Conservation (phyloP, 345 rosid species). For the Arabidopsis arenosa region DNA sequence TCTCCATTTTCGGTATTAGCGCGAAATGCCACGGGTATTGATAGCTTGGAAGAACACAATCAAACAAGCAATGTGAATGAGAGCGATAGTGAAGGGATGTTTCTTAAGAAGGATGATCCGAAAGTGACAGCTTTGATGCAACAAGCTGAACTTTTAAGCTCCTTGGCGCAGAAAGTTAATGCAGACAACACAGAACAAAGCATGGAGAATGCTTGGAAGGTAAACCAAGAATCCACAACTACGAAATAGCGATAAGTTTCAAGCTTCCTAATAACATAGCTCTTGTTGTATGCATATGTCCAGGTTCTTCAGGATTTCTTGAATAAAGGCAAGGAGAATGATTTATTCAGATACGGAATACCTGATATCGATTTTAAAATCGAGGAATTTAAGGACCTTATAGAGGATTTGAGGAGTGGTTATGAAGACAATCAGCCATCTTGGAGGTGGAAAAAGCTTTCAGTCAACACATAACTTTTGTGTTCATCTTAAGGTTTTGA, state of each 20-base stretch:
- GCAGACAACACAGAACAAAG: conserved; percentile 80
- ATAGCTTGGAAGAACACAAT: conserved; percentile 46
- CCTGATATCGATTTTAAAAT: conserved; percentile 70
- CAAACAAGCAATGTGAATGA: conserved; percentile 51
- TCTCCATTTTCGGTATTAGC: conserved; percentile 74
- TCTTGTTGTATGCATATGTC: conserved; percentile 38
- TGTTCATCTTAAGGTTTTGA: conserved; percentile 17
- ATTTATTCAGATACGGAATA: conserved; percentile 52
- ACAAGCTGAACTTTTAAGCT: conserved; percentile 90
- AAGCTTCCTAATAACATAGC: conserved; percentile 8
- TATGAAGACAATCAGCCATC: conserved; percentile 65
- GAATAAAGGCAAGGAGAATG: conserved; percentile 58
- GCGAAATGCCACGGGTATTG: conserved; percentile 53
- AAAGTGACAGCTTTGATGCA: conserved; percentile 83
- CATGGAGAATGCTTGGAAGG: conserved; percentile 99
- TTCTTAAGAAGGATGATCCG: conserved; percentile 85
- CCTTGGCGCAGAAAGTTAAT: conserved; percentile 75
- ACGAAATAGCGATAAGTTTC: too few relatives aligned
- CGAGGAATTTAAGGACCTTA: conserved; percentile 75
- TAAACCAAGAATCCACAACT: conserved; percentile 45
- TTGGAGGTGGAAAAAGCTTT: conserved; percentile 64
- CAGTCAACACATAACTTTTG: neutral
- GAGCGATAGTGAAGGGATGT: conserved; percentile 66
- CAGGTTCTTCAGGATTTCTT: conserved; percentile 88
- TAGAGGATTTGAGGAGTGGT: conserved; percentile 70